These are phyloP conservation scores for Adansonia gregorii DNA, from an alignment of 441 rosid species.

Conservation along the genomic window DNA sequence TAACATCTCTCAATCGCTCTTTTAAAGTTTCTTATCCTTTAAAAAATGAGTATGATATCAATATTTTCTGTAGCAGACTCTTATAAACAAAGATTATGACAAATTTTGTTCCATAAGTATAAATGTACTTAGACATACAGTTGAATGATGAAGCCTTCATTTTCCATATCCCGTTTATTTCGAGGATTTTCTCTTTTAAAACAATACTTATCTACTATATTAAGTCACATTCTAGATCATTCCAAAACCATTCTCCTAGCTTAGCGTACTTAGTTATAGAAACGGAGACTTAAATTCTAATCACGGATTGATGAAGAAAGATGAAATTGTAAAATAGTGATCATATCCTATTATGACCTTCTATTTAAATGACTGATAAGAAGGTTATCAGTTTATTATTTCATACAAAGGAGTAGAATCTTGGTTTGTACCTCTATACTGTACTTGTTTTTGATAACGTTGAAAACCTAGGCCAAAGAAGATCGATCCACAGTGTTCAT, in stretches of 20 bases:
- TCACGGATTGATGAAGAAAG: no score
- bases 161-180: background rate
- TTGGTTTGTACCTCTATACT: background rate
- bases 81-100: background rate
- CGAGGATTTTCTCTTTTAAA: background rate
- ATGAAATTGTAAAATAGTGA: no score
- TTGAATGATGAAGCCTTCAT: background rate
- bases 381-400: no score
- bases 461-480: background rate
- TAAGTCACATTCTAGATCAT: no score
- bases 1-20: constrained; percentile 21
- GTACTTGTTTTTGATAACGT: background rate
- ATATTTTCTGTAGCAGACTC: background rate
- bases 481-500: background rate
- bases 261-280: no score
- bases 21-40: background rate
- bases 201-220: no score
- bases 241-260: no score
- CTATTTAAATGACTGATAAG: no score
- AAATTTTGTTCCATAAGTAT: background rate
- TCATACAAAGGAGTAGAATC: no score
- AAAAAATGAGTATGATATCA: background rate
- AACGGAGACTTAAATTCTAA: no score
- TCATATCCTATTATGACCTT: no score
- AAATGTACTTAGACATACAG: background rate